A percentile compares a stretch with the other conserved stretches of the same genome.
Conservation (phyloP, 352 stramenopile species). For the Phytophthora sansomeana region DNA sequence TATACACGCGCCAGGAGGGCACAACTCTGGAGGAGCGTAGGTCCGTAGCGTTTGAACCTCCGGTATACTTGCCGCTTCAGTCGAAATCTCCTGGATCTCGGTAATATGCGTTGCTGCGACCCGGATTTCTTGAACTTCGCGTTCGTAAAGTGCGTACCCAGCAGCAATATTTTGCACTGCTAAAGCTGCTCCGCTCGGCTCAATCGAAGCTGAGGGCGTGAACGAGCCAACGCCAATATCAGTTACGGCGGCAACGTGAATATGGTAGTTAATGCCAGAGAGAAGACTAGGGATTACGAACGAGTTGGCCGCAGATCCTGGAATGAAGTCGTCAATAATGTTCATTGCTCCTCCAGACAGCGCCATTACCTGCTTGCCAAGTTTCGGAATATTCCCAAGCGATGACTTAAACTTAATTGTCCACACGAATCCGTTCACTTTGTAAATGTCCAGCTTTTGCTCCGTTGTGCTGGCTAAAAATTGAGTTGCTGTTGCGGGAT, state of each 20-base stretch:
- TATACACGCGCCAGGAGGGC: slow-evolving; percentile 60
- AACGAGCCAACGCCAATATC: slow-evolving; percentile 65
- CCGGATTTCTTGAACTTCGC: slow-evolving; percentile 76
- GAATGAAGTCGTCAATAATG: slow-evolving; percentile 53
- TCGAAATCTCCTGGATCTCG: slow-evolving; percentile 76
- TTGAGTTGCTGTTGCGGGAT: slow-evolving; percentile 30
- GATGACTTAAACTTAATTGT: slow-evolving; percentile 85
- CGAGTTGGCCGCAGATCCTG: slow-evolving; percentile 49
- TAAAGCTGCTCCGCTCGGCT: slow-evolving; percentile 55
- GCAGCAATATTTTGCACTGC: slow-evolving; percentile 60
- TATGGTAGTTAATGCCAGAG: slow-evolving; percentile 73
- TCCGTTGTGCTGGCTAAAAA: slow-evolving; percentile 48
- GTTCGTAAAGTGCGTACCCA: slow-evolving; percentile 65
- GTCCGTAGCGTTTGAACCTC: slow-evolving; percentile 82
- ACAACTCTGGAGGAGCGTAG: slow-evolving; percentile 50
- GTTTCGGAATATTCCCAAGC: slow-evolving; percentile 65
- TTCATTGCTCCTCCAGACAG: slow-evolving; percentile 41
- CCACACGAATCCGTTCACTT: slow-evolving; percentile 84
- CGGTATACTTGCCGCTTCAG: slow-evolving; percentile 62
- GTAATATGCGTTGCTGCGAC: slow-evolving; percentile 71
- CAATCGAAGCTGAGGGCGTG: slow-evolving; percentile 44
- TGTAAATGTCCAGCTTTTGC: slow-evolving; percentile 59
- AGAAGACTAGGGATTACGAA: slow-evolving; percentile 62
- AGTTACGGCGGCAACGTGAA: slow-evolving; percentile 64
- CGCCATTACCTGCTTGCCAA: slow-evolving; percentile 37